These are phyloP conservation scores for Effrenium voratum DNA, from an alignment of 73 alveolate species.

Conservation along the genomic window DNA sequence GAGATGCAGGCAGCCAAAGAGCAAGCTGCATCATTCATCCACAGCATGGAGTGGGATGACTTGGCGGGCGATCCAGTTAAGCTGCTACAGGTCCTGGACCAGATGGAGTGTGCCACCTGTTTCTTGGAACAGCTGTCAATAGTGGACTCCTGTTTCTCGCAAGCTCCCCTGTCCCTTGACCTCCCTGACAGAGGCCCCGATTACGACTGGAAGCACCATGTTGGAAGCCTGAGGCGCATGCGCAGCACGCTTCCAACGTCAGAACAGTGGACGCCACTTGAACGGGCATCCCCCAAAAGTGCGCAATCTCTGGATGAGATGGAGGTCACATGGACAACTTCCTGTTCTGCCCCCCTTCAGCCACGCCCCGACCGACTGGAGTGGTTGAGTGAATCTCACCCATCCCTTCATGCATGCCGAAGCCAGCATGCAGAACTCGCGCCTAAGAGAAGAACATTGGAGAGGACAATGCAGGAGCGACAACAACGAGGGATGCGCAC, in stretches of 20 bases:
- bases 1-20: constrained; percentile 23
- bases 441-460: constrained; percentile 20
- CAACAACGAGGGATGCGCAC: constrained; percentile 29
- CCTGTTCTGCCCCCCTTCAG: constrained; percentile 1
- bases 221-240: constrained; percentile 24
- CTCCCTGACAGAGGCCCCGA: constrained; percentile 8
- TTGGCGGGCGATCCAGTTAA: neutral
- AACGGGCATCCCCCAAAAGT: neutral
- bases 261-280: constrained; percentile 21
- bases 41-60: neutral
- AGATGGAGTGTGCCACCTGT: constrained; percentile 13
- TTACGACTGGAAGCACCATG: constrained; percentile 55
- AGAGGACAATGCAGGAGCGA: constrained; percentile 39
- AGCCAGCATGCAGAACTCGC: constrained; percentile 64
- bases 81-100: neutral
- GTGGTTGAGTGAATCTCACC: constrained; percentile 81
- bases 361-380: constrained; percentile 63
- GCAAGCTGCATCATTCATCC: neutral
- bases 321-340: neutral
- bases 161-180: constrained; percentile 9
- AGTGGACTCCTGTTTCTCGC: constrained; percentile 31
- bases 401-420: constrained; percentile 30
- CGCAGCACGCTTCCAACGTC: constrained; percentile 1
- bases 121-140: constrained; percentile 51
- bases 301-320: no score